phyloP scores from a whole-genome alignment of 176 grass and related monocot genomes.

The Chrysopogon serrulatus region DNA sequence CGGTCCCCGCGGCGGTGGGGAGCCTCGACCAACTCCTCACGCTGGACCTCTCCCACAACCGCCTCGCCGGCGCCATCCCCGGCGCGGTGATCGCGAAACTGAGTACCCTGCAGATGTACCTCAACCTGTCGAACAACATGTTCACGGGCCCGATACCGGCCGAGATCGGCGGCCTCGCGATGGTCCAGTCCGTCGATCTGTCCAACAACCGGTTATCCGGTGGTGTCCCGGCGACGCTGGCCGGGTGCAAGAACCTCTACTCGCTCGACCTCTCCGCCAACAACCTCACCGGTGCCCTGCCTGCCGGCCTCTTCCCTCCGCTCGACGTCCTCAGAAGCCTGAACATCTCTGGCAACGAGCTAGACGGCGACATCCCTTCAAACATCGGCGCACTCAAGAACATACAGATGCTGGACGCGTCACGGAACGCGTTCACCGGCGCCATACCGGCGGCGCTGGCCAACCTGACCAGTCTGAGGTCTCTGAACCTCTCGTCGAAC shows the following conservation, averaged over 20 bases:
- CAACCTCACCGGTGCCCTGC: conserved; percentile 45
- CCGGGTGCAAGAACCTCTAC: conserved; percentile 72
- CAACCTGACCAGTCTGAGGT: conserved; percentile 50
- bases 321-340: conserved; percentile 69
- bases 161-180: conserved; percentile 60
- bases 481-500: conserved; percentile 77
- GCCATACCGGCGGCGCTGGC: conserved; percentile 50
- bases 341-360: conserved; percentile 65
- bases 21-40: conserved; percentile 43
- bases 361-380: conserved; percentile 56
- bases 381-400: conserved; percentile 37
- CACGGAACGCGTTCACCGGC: conserved; percentile 64
- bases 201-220: conserved; percentile 77
- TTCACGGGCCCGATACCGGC: conserved; percentile 46
- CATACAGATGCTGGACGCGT: conserved; percentile 59
- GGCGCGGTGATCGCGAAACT: conserved; percentile 44
- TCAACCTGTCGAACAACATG: conserved; percentile 66
- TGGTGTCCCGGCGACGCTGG: conserved; percentile 50
- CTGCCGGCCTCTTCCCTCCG: conserved; percentile 50
- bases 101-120: conserved; percentile 52
- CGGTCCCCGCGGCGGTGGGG: conserved; percentile 49
- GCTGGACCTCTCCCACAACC: conserved; percentile 78
- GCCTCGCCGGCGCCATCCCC: conserved; percentile 47
- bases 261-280: conserved; percentile 69
- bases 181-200: conserved; percentile 75